Percentiles rank a stretch among this genome's conserved stretches.
Evolutionary conservation across 352 stramenopile genomes (phyloP).

Genomic region (Peronosclerospora sorghi): DNA sequence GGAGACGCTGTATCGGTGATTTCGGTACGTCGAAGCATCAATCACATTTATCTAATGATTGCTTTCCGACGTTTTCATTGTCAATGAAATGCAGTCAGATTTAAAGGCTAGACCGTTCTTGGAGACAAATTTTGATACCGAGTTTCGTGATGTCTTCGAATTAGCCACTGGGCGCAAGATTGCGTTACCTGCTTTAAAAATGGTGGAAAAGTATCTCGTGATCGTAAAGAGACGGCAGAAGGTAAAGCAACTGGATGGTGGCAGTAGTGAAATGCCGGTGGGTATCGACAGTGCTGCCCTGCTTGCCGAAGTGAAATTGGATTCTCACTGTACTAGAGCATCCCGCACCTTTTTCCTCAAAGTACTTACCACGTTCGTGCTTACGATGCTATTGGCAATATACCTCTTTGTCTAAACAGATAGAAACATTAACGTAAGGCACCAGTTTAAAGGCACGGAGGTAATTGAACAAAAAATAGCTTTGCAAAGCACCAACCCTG

Average conservation of each 20-base stretch:
- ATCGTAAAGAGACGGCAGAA: constrained; percentile 14
- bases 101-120: constrained; percentile 24
- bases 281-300: constrained; percentile 36
- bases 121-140: constrained; percentile 42
- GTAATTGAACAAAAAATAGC: too few species aligned
- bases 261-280: constrained; percentile 7
- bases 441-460: too few species aligned
- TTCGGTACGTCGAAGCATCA: constrained; percentile 13
- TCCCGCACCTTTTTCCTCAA: constrained; percentile 67
- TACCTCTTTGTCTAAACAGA: constrained; percentile 30
- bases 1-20: constrained; percentile 32
- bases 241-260: constrained; percentile 11
- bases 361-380: constrained; percentile 43
- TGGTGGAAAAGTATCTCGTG: constrained; percentile 33
- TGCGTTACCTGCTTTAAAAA: constrained; percentile 32
- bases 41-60: not conserved
- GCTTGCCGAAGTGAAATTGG: constrained; percentile 36
- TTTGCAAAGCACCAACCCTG: too few species aligned
- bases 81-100: constrained; percentile 23
- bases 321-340: constrained; percentile 26
- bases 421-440: too few species aligned
- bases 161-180: constrained; percentile 36
- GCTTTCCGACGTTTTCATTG: constrained; percentile 1
- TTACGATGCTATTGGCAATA: constrained; percentile 39
- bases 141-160: constrained; percentile 74